Conservation (phyloP, 139 green algal species). For the Auxenochlorella pyrenoidosa region DNA sequence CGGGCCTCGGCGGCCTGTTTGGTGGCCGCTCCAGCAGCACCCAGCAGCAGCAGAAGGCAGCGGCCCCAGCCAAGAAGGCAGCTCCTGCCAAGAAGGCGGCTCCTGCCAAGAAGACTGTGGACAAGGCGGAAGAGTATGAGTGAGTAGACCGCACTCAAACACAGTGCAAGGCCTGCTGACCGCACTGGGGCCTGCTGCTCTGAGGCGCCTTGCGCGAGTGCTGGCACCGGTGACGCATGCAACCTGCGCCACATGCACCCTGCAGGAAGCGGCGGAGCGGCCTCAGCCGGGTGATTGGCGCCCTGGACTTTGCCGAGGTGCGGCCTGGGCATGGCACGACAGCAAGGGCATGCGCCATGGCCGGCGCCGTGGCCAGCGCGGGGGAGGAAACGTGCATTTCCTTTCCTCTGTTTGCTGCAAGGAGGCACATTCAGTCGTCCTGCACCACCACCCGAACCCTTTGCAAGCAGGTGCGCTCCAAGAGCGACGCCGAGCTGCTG, state of each 20-base stretch:
- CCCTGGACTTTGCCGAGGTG: constrained; percentile 70
- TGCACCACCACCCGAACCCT: too few relatives aligned
- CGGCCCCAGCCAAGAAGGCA: background rate
- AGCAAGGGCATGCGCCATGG: too few relatives aligned
- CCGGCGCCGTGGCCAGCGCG: too few relatives aligned
- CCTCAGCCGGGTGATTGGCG: constrained; percentile 14
- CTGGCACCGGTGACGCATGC: background rate
- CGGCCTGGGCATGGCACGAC: constrained; percentile 37
- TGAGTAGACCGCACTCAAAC: constrained; percentile 14
- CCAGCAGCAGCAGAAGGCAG: constrained; percentile 2
- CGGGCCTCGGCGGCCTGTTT: background rate
- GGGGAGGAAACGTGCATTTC: too few relatives aligned
- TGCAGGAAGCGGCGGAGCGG: constrained; percentile 18
- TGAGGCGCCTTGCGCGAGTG: too few relatives aligned
- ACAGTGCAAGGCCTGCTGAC: too few relatives aligned
- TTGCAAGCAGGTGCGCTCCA: background rate
- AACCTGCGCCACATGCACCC: background rate
- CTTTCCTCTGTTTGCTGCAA: too few relatives aligned
- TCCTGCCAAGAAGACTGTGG: background rate
- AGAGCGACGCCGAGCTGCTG: constrained; percentile 68
- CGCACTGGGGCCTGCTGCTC: too few relatives aligned
- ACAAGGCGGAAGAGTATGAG: constrained; percentile 49
- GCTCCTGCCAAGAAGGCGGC: background rate
- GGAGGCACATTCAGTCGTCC: too few relatives aligned
- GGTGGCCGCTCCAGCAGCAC: constrained; percentile 4